Base-by-base conservation (phyloP, 2,329 filamentous ascomycete species). In the Lasiodiplodia theobromae region DNA sequence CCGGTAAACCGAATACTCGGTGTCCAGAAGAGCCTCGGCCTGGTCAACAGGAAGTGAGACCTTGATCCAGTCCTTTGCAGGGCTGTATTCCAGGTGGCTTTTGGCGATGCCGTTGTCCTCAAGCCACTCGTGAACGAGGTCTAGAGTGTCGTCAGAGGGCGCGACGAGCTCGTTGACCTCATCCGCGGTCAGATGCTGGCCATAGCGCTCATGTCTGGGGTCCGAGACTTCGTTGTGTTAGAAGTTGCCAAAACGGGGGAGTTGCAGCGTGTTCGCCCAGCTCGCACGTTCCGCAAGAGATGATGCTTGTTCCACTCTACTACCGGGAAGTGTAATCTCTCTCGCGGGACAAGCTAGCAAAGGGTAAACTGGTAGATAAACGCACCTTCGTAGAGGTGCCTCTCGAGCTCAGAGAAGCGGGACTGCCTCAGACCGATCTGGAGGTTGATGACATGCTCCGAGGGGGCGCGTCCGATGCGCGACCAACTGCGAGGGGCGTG, bases 341-440 rank as follows among this genome's bases (percentile, higher is more conserved):
- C 40, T n/a, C 7, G 31, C 8, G 31, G 31, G 31, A 34, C 31
- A 8, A 34, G 31, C 31, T 3, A 34, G 31, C 31, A 10, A 34
- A 34, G 31, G 31, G 8, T 37, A 7, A 6, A 25, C 25, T 38
- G 14, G 52, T 4, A n/a, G 10, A 14, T 3, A 56, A 31, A 52
- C 52, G 21, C 76, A 84, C 83, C 81, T 76, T 87, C 82, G 68
- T 82, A 80, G 6, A 89, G 78, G 71, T 88, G 86, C 69, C 82
- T 81, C 74, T 88, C 86, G 23, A 89, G 78, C 71, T 85, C 83
- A 21, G 82, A 81, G 68, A 88, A 87, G 53, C 85, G 84, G 69
- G 82, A 80, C 74, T 89, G 87, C 80, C 85, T 88, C 69, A 89
- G 75, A 37, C 85, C 87, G 73, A 89, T 88, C 62, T 87, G 84